A percentile compares a stretch with the other conserved stretches of the same genome.
phyloP scores from a whole-genome alignment of 345 rosid species.

The Linum tenue region DNA sequence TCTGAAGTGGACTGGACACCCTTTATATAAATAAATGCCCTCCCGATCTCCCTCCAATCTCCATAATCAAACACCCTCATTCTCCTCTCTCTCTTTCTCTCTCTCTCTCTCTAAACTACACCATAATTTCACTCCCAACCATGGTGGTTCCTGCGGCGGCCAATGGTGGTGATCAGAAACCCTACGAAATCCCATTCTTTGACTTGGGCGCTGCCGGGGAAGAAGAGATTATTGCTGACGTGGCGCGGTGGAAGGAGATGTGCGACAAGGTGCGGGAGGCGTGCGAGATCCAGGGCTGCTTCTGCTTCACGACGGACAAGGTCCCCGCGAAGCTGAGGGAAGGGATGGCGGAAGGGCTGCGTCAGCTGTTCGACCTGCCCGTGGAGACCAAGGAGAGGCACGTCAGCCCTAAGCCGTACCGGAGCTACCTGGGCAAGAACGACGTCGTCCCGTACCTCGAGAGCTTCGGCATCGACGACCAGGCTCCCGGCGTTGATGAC shows the following conservation, averaged over 20 bases:
- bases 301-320: slow-evolving; percentile 16
- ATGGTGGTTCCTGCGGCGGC: too few species aligned
- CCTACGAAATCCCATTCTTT: too few species aligned
- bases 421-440: slow-evolving; percentile 25
- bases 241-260: slow-evolving; percentile 11
- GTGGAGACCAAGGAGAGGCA: slow-evolving; percentile 29
- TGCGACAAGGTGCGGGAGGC: slow-evolving; percentile 31
- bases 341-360: slow-evolving; percentile 19
- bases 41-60: too few species aligned
- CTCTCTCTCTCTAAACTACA: too few species aligned
- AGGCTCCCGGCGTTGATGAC: slow-evolving; percentile 11
- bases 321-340: slow-evolving; percentile 12
- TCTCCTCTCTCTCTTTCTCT: too few species aligned
- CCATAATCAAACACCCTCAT: too few species aligned
- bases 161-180: too few species aligned
- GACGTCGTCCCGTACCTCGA: slow-evolving; percentile 26
- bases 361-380: slow-evolving; percentile 33
- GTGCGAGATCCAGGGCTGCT: slow-evolving; percentile 33
- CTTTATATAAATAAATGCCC: too few species aligned
- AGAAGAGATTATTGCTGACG: slow-evolving; percentile 17
- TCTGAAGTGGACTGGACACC: too few species aligned
- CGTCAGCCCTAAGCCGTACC: slow-evolving; percentile 27
- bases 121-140: too few species aligned
- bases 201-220: neutral
- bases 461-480: slow-evolving; percentile 32